phyloP scores from a whole-genome alignment of 2,329 filamentous ascomycete genomes.

The Cladophialophora carrionii region DNA sequence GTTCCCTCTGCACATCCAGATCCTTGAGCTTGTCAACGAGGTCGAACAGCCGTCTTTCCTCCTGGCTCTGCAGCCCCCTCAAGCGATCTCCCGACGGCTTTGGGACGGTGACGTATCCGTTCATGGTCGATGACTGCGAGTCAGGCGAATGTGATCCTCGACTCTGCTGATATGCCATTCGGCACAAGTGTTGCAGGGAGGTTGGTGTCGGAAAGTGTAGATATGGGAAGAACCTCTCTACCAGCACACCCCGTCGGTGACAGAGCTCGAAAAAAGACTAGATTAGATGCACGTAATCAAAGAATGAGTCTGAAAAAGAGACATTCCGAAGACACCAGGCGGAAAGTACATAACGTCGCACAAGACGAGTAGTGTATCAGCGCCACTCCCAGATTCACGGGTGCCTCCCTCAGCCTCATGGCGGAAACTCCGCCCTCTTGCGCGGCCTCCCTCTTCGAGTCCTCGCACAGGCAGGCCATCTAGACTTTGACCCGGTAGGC shows the following conservation, averaged over 20 bases:
- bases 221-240: no score
- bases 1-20: slow-evolving; percentile 48
- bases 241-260: no score
- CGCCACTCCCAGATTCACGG: not conserved
- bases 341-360: not conserved
- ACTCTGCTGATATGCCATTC: slow-evolving; percentile 14
- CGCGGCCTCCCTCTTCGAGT: not conserved
- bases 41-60: slow-evolving; percentile 16
- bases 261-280: no score
- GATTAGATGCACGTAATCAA: no score
- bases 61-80: slow-evolving; percentile 10
- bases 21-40: slow-evolving; percentile 30
- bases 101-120: slow-evolving; percentile 15
- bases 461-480: not conserved
- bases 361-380: not conserved
- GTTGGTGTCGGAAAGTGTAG: no score
- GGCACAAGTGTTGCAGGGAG: no score
- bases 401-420: slow-evolving; percentile 10
- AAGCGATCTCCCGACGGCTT: slow-evolving; percentile 8
- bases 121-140: slow-evolving; percentile 9
- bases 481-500: not conserved
- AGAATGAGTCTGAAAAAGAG: no score
- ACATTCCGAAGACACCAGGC: not conserved
- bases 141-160: slow-evolving; percentile 1
- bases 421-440: slow-evolving; percentile 18